Evolutionary conservation across 306 rosid genomes (phyloP).

Genomic region (Mucuna pruriens): DNA sequence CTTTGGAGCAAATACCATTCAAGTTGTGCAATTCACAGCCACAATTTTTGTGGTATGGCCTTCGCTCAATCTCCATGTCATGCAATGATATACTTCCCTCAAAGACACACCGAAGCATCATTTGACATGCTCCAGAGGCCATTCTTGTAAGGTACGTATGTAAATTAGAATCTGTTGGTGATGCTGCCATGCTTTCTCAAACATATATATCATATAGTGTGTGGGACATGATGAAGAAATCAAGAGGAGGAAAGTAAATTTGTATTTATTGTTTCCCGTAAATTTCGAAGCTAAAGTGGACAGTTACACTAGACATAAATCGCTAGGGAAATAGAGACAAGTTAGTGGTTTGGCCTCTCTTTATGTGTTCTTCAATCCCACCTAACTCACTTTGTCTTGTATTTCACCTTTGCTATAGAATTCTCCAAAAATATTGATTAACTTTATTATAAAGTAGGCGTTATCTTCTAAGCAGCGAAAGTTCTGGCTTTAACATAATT

Average conservation of each 20-base stretch:
- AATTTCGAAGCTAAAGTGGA: constrained; percentile 26
- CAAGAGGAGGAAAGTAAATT: constrained; percentile 33
- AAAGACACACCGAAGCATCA: constrained; percentile 53
- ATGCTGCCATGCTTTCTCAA: background rate
- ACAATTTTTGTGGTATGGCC: constrained; percentile 89
- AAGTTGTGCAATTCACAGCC: constrained; percentile 67
- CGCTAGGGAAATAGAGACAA: constrained; percentile 33
- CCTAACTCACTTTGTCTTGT: constrained; percentile 8
- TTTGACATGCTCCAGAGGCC: constrained; percentile 50
- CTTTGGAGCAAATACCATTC: constrained; percentile 30
- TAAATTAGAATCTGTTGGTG: background rate
- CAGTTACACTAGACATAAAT: constrained; percentile 30
- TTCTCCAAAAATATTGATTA: constrained; percentile 32
- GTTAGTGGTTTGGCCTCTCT: constrained; percentile 13
- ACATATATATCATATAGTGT: background rate
- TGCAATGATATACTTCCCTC: constrained; percentile 62
- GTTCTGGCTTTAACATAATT: background rate
- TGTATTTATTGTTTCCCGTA: constrained; percentile 21
- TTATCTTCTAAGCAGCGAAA: constrained; percentile 5
- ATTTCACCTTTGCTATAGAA: constrained; percentile 15
- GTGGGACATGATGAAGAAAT: constrained; percentile 31
- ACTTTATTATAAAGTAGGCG: constrained; percentile 6
- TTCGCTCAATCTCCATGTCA: constrained; percentile 59
- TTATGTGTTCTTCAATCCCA: background rate
- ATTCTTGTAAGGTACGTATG: constrained; percentile 13